These are phyloP conservation scores for Kuraishia molischiana DNA, from an alignment of 805 yeast genomes.

Conservation along the genomic window DNA sequence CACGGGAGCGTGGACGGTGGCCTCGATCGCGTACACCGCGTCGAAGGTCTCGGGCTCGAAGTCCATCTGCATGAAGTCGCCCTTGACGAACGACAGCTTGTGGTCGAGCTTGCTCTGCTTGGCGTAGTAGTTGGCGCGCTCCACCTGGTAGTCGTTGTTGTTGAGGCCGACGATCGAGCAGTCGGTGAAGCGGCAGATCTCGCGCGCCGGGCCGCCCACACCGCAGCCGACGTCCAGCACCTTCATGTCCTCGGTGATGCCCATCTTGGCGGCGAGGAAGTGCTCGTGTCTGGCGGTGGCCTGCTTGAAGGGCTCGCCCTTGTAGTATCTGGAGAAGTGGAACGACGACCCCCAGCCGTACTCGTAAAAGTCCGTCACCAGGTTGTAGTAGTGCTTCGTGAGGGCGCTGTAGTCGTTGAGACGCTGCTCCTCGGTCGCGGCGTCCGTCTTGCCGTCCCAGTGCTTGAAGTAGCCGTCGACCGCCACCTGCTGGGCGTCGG, in stretches of 20 bases:
- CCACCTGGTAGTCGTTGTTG: slow-evolving; percentile 95
- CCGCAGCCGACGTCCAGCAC: slow-evolving; percentile 99
- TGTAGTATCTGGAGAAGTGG: slow-evolving; percentile 92
- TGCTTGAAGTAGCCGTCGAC: slow-evolving; percentile 87
- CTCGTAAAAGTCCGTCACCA: slow-evolving; percentile 96
- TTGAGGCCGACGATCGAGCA: slow-evolving; percentile 83
- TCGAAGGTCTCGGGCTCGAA: slow-evolving; percentile 85
- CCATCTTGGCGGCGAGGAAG: slow-evolving; percentile 81
- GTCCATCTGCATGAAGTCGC: slow-evolving; percentile 99
- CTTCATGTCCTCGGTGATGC: slow-evolving; percentile 66
- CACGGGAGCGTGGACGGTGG: slow-evolving; percentile 96
- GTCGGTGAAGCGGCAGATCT: slow-evolving; percentile 85
- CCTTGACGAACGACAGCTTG: slow-evolving; percentile 81
- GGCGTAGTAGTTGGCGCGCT: slow-evolving; percentile 81
- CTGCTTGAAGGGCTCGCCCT: slow-evolving; percentile 88
- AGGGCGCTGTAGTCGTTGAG: slow-evolving; percentile 79
- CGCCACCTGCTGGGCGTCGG: slow-evolving; percentile 73
- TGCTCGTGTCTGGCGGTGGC: slow-evolving; percentile 98
- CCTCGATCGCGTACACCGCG: slow-evolving; percentile 97
- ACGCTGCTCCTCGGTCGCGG: slow-evolving; percentile 62
- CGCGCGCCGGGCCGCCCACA: slow-evolving; percentile 99
- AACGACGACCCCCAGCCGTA: slow-evolving; percentile 99
- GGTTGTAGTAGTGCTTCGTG: slow-evolving; percentile 92
- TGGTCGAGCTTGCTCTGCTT: slow-evolving; percentile 51
- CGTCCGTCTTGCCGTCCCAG: slow-evolving; percentile 88